phyloP scores from a whole-genome alignment of 192 early-diverging fungal genomes.

The Physocladia obscura region DNA sequence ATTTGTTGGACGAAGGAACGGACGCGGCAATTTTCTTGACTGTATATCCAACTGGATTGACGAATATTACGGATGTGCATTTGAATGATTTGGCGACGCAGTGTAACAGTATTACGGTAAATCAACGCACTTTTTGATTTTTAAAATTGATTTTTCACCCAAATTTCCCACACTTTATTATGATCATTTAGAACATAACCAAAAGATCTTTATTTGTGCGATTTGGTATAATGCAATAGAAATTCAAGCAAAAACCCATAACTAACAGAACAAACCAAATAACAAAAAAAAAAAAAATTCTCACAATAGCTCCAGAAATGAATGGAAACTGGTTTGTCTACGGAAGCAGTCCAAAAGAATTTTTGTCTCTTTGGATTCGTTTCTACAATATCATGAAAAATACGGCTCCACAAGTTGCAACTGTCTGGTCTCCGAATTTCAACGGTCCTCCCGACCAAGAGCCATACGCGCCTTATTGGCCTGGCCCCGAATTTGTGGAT shows the following conservation, averaged over 20 bases:
- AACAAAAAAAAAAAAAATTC: too few species aligned
- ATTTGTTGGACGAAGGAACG: slow-evolving; percentile 14
- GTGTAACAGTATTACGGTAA: slow-evolving; percentile 9
- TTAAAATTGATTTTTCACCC: not conserved
- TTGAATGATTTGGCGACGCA: slow-evolving; percentile 11
- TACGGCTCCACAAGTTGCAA: slow-evolving; percentile 7
- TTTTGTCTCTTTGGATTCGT: slow-evolving; percentile 14
- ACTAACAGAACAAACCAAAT: not conserved
- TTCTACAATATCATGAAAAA: not conserved
- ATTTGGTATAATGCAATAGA: not conserved
- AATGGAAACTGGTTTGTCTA: slow-evolving; percentile 30
- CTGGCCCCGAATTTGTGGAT: slow-evolving; percentile 37
- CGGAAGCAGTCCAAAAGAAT: slow-evolving; percentile 17
- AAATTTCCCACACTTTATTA: not conserved
- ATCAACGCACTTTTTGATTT: not conserved
- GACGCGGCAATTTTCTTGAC: slow-evolving; percentile 29
- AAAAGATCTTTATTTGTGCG: slow-evolving; percentile 27
- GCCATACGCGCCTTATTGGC: slow-evolving; percentile 26
- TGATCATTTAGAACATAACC: not conserved
- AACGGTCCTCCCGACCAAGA: not conserved
- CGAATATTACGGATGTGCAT: not conserved
- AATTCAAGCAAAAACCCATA: not conserved
- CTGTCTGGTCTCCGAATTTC: slow-evolving; percentile 25
- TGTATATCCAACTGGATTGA: slow-evolving; percentile 7
- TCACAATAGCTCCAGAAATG: not conserved